Evolutionary conservation across 1,284 basidiomycete genomes (phyloP), one percentile per base, ranked within the genome.

Genomic region (Athelia psychrophila): DNA sequence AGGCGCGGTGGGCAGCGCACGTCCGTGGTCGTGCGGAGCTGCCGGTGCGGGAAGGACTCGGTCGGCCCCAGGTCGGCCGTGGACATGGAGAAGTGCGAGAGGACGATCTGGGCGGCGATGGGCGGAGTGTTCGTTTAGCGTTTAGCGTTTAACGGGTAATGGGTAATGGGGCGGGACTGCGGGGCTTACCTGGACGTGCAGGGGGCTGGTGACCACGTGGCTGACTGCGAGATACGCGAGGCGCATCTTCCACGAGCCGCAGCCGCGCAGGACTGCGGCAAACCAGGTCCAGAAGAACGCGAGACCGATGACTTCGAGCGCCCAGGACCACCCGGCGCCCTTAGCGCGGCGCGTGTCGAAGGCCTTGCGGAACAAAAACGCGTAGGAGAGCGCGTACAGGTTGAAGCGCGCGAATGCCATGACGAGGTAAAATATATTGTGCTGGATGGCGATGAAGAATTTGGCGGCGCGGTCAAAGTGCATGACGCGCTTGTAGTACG

Each of bases 41-140:
- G 96, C 27, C 97, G 87, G 59, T 92, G 88, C 1, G 91, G 81
- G 75, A 98, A 99, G 2, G 91, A 94, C 68, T 99, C 97, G 32
- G 76, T 76, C 1, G 93, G 91, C 2, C 95, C 95, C 22, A 98
- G 78, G 65, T 98, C 96, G 10, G 80, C 88, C 1, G 94, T 95
- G 6, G 95, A 95, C 75, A 97, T 95, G 44, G 93, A 92, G 71
- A 97, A 99, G 74, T 99, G 96, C 2, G 95, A 98, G 20, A 99
- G 83, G 1, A 98, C 95, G 61, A 99, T 99, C 93, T 98, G 65
- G 2, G n/a, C n/a, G n/a, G n/a, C 22, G 20, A 18, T 20, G 24
- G n/a, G 20, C 35, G 44, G 36, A 44, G 48, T 47, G 56, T n/a
- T n/a, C n/a, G n/a, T n/a, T n/a, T n/a, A n/a, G n/a, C n/a, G n/a